Percentiles rank a stretch among this genome's conserved stretches.
Conservation (phyloP, 805 yeast genomes). For the Saturnispora saitoi region DNA sequence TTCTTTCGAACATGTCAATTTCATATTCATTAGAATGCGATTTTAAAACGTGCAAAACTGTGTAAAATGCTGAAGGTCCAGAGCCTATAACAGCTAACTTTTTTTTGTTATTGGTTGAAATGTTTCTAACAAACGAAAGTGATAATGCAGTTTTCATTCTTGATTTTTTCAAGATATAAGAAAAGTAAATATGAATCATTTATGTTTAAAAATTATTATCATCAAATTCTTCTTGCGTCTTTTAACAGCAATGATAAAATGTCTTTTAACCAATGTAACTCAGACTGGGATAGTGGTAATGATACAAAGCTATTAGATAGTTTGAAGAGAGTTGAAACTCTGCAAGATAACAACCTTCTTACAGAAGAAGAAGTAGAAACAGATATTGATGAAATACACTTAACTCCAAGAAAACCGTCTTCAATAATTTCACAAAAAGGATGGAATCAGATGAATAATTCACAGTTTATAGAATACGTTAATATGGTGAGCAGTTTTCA, state of each 20-base stretch:
- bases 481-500: conserved; percentile 15
- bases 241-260: background rate
- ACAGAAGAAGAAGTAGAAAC: conserved; percentile 2
- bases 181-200: background rate
- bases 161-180: background rate
- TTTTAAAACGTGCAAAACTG: conserved; percentile 64
- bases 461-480: conserved; percentile 31
- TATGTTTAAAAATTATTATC: background rate
- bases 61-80: conserved; percentile 95
- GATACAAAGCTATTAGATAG: conserved; percentile 1
- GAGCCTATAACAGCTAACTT: conserved; percentile 79
- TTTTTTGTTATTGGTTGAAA: conserved; percentile 1
- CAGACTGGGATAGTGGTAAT: conserved; percentile 6
- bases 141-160: background rate
- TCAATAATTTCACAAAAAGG: background rate
- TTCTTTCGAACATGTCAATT: conserved; percentile 72
- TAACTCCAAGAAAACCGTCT: background rate
- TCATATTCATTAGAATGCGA: conserved; percentile 18
- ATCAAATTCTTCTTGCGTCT: background rate
- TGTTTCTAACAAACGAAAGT: background rate
- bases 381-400: conserved; percentile 7
- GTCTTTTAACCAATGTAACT: background rate
- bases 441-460: conserved; percentile 33
- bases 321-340: conserved; percentile 1
- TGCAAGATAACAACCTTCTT: background rate